phyloP scores from a whole-genome alignment of 2,329 filamentous ascomycete species.

The Colletotrichum camelliae region DNA sequence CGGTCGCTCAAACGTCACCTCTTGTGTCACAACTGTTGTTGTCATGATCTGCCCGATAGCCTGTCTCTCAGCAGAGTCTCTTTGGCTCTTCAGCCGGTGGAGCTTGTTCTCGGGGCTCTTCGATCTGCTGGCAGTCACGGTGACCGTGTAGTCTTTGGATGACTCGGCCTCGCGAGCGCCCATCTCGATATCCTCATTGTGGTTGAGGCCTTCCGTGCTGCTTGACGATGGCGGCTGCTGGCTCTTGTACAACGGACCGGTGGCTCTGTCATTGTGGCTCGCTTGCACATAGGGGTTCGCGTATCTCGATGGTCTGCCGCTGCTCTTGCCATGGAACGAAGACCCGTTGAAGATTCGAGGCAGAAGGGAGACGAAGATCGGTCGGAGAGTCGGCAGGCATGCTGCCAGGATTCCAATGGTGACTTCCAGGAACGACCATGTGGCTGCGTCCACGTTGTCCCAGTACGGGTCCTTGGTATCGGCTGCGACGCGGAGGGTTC shows the following conservation, averaged over 20 bases:
- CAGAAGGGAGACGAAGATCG: conserved; percentile 27
- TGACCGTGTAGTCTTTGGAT: neutral
- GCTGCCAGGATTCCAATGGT: conserved; percentile 33
- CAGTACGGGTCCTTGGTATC: conserved; percentile 28
- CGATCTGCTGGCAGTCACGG: neutral
- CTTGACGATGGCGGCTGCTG: neutral
- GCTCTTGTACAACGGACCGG: conserved; percentile 5
- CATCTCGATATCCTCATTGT: conserved; percentile 2
- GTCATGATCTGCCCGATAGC: conserved; percentile 21
- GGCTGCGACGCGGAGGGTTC: conserved; percentile 29
- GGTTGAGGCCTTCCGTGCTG: neutral
- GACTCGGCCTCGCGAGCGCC: neutral
- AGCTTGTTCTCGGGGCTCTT: neutral
- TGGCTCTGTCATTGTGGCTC: conserved; percentile 17
- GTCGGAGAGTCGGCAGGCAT: conserved; percentile 33
- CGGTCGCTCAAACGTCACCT: neutral
- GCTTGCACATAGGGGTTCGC: neutral
- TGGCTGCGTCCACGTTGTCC: conserved; percentile 34
- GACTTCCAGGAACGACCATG: conserved; percentile 35
- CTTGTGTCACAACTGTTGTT: conserved; percentile 28
- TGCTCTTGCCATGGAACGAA: neutral
- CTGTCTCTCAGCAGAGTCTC: neutral
- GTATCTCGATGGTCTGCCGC: neutral
- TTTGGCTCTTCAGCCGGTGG: neutral
- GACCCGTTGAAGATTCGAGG: conserved; percentile 24